Base-by-base conservation (phyloP, 176 grass and related monocot genomes). In the Eleusine coracana region DNA sequence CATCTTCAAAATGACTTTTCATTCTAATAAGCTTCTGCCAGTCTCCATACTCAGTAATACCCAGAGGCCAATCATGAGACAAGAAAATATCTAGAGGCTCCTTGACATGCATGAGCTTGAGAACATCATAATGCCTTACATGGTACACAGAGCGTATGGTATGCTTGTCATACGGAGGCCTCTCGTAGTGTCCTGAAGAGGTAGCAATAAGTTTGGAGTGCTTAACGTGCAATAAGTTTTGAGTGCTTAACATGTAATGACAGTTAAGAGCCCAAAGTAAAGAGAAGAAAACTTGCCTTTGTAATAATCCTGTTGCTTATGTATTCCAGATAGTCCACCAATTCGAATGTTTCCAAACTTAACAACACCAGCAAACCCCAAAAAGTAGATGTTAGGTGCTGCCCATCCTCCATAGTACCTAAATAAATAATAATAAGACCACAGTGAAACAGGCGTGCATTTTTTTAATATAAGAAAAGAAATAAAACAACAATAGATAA, bases 401-500 rank as follows among this genome's bases (percentile, higher is more conserved):
- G 87, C 87, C 96, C 96, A 98, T 82, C 96, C 96, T 38, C 96
- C 91, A 85, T 98, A 98, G 69, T 98, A 98, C 84, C 91, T 95
- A 46, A 81, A 54, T 95, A 46, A 81, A 54, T 34, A 79, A n/a
- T 61, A 40, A 50, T 52, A 41, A 68, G 28, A 69, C 3, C 68
- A 68, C 6, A 23, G 44, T 3, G 1, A 84, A 79, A 14, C 16
- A 86, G 18, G 31, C 8, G 16, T 82, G 63, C 55, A 83, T 23
- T 80, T 80, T 79, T 3, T 44, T 6, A 72, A 66, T 76, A 34
- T 34, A 9, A 83, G 36, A 10, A 82, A 64, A 54, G 29, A 52
- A 69, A 65, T 0, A 13, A 13, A 64, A 36, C 73, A 65, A 78
- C 3, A 45, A 41, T 46, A 59, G 18, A 36, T 39, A 37, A 3